These are phyloP conservation scores for Dactylis glomerata DNA, from an alignment of 176 grass and related monocot species.

Conservation along the genomic window DNA sequence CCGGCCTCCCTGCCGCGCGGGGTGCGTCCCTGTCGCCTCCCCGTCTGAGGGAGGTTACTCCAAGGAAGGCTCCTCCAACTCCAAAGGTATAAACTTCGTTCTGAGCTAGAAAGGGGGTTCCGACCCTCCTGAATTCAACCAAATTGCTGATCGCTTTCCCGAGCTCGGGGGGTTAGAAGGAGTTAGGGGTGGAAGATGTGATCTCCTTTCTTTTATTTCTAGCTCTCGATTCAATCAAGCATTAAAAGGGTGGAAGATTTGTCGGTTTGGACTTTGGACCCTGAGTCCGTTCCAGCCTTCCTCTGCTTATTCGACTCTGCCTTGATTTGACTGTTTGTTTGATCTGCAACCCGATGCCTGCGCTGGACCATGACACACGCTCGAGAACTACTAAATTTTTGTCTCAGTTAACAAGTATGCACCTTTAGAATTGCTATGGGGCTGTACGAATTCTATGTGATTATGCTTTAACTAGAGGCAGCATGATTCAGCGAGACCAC, in stretches of 20 bases:
- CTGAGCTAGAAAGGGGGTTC: not conserved
- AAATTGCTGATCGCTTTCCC: not conserved
- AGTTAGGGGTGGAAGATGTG: not conserved
- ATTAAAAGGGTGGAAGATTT: not conserved
- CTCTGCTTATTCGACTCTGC: not conserved
- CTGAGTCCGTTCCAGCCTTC: not conserved
- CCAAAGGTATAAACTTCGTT: not conserved
- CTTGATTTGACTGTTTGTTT: not conserved
- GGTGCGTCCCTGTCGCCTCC: not conserved
- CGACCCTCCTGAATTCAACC: not conserved
- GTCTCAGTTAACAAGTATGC: not conserved
- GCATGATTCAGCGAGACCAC: not conserved
- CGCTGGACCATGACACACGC: not conserved
- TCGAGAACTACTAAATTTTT: not conserved
- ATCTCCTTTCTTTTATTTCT: not conserved
- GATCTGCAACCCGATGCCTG: not conserved
- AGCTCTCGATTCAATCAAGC: not conserved
- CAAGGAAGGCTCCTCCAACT: constrained; percentile 14
- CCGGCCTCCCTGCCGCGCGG: not conserved
- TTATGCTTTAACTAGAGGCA: not conserved
- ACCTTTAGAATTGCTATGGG: not conserved
- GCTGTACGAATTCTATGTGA: not conserved
- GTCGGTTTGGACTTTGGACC: not conserved
- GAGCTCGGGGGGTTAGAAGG: not conserved
- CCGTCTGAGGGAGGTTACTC: constrained; percentile 1